Conservation (phyloP, 768 basidiomycete species). For the Termitomyces sp. region DNA sequence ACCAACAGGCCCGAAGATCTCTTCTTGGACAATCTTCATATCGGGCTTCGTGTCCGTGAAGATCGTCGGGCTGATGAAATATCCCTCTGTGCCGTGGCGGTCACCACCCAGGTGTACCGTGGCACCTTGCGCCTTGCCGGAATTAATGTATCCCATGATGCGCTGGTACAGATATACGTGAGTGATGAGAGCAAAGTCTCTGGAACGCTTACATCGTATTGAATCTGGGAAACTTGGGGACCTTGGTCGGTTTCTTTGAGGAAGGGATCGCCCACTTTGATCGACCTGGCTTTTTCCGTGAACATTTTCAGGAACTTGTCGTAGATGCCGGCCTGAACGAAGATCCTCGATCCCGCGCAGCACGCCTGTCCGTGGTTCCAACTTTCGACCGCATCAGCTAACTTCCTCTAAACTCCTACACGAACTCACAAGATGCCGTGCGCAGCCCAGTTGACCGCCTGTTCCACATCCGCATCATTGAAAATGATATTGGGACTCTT, state of each 20-base stretch:
- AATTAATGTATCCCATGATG: constrained; percentile 65
- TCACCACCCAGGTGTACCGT: constrained; percentile 56
- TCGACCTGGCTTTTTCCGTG: constrained; percentile 41
- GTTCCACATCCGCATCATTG: constrained; percentile 57
- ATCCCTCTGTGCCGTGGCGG: constrained; percentile 40
- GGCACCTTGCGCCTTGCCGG: constrained; percentile 48
- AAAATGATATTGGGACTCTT: constrained; percentile 64
- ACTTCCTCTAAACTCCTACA: not conserved
- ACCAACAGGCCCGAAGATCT: constrained; percentile 74
- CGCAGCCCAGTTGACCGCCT: constrained; percentile 61
- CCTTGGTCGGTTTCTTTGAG: constrained; percentile 55
- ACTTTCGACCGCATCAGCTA: constrained; percentile 23
- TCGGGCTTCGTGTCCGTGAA: constrained; percentile 55
- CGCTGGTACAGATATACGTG: constrained; percentile 30
- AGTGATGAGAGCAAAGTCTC: not conserved
- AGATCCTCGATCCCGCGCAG: constrained; percentile 82
- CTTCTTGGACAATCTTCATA: constrained; percentile 64
- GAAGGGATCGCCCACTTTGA: constrained; percentile 76
- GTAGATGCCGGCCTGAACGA: constrained; percentile 76
- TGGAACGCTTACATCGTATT: constrained; percentile 54
- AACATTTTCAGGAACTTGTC: constrained; percentile 71
- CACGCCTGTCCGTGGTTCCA: constrained; percentile 77
- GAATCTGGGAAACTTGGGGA: constrained; percentile 71
- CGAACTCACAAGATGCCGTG: constrained; percentile 60
- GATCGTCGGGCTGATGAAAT: constrained; percentile 64